A percentile compares a stretch with the other conserved stretches of the same genome.
These are phyloP conservation scores for Fusarium incarnatum DNA, from an alignment of 2,329 filamentous ascomycete species.

Conservation along the genomic window DNA sequence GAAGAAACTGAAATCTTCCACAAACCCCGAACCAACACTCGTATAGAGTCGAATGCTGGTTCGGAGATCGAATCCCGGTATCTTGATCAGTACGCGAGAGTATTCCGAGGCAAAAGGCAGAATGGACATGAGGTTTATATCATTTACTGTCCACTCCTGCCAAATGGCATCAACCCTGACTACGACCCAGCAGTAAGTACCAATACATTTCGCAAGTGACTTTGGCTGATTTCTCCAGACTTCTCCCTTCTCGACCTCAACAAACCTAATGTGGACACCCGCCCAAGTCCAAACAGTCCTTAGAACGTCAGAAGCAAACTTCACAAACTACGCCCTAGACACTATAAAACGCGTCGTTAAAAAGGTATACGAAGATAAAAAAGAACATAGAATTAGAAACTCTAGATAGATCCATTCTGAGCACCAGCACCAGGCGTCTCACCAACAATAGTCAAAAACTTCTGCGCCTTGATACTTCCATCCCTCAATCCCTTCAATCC, in stretches of 20 bases:
- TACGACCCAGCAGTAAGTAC: slow-evolving; percentile 36
- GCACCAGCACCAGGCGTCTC: slow-evolving; percentile 7
- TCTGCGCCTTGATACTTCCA: not conserved
- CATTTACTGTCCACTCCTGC: slow-evolving; percentile 37
- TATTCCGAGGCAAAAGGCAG: slow-evolving; percentile 24
- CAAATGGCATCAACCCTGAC: slow-evolving; percentile 6
- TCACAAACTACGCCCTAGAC: slow-evolving; percentile 25
- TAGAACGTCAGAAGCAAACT: slow-evolving; percentile 18
- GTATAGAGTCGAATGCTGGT: accelerated
- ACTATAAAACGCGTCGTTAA: slow-evolving; percentile 27
- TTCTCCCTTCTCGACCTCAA: slow-evolving; percentile 36
- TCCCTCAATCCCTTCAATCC: not conserved
- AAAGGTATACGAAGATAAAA: slow-evolving; percentile 28
- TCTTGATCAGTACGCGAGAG: slow-evolving; percentile 22
- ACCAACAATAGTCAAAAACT: slow-evolving; percentile 4
- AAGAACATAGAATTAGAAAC: not conserved
- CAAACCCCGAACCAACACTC: accelerated
- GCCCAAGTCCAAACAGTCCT: slow-evolving; percentile 31
- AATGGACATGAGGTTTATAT: slow-evolving; percentile 27
- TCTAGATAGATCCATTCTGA: not conserved
- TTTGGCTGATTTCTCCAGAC: slow-evolving; percentile 4
- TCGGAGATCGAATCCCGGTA: slow-evolving; percentile 2
- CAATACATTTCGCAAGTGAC: too few relatives aligned
- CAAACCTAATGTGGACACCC: slow-evolving; percentile 42
- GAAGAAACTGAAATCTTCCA: slow-evolving; percentile 6